phyloP scores from a whole-genome alignment of 2,329 filamentous ascomycete species.

The Fusarium ramigenum region DNA sequence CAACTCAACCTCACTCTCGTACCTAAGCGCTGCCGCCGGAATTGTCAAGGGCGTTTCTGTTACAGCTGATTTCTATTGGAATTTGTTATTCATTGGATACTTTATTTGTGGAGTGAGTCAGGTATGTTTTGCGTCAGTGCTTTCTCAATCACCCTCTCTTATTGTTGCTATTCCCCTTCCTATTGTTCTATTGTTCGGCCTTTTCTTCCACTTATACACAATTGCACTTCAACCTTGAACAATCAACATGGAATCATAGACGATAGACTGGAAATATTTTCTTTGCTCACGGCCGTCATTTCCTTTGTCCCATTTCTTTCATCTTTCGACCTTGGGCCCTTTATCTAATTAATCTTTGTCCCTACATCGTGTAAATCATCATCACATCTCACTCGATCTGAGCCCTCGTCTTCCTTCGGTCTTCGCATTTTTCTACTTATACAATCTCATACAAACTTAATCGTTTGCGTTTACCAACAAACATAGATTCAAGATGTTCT shows the following conservation, averaged over 20 bases:
- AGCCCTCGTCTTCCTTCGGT: constrained; percentile 8
- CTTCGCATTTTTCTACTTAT: constrained; percentile 8
- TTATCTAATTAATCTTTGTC: constrained; percentile 29
- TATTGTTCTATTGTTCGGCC: constrained; percentile 30
- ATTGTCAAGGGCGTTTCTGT: constrained; percentile 30
- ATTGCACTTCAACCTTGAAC: constrained; percentile 20
- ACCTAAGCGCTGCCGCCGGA: constrained; percentile 42
- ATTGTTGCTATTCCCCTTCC: constrained; percentile 39
- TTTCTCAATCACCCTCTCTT: constrained; percentile 35
- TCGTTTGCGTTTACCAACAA: constrained; percentile 40
- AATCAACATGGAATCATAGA: constrained; percentile 42
- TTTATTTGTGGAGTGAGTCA: constrained; percentile 37
- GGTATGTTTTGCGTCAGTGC: constrained; percentile 25
- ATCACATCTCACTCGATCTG: not conserved
- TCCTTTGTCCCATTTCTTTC: constrained; percentile 35
- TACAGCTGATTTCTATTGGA: constrained; percentile 20
- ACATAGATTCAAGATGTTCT: constrained; percentile 50
- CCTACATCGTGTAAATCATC: constrained; percentile 20
- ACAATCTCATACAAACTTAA: constrained; percentile 11
- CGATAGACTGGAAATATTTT: constrained; percentile 25
- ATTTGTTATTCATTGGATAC: constrained; percentile 33
- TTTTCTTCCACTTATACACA: constrained; percentile 22
- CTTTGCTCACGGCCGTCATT: constrained; percentile 29
- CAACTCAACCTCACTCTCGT: constrained; percentile 19
- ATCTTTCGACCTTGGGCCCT: constrained; percentile 12